Evolutionary conservation across 2,329 filamentous ascomycete genomes (phyloP), one percentile per base, ranked within the genome.

Genomic region (Diaporthe ilicicola): DNA sequence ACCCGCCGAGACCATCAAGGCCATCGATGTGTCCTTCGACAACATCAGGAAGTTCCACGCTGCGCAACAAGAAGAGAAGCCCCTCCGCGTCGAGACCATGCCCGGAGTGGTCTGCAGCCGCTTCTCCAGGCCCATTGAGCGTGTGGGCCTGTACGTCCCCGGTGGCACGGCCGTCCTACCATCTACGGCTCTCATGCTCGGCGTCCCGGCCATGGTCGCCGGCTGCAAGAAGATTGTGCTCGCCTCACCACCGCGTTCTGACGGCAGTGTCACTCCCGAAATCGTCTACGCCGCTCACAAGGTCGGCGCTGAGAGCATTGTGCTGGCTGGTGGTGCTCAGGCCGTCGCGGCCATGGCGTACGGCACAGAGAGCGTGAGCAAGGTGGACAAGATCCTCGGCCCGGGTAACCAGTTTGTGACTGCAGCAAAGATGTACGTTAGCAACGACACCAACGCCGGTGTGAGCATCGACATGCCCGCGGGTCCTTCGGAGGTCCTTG

Each of bases 331-430:
- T 73, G 96, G 96, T 73, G 96, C 95, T 0, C 96, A 99, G 84
- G 96, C 96, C 53, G 91, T 99, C 46, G 96, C 95, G 24, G 96
- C 96, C 59, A 93, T 99, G 92, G 96, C 96, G 2, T 99, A 99
- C 83, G 96, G 96, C 59, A 99, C 96, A 0, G 93, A 98, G 82
- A 95, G 91, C 76, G 90, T 99, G 64, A 93, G 87, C 81, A 99
- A 99, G 85, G 96, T 99, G 9, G 96, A 99, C 87, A 99, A 99
- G 89, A 98, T 99, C 76, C 90, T 98, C 15, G 96, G 96, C 0
- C 96, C 96, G 3, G 96, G 96, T 44, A 99, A 99, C 83, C 96
- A 98, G 82, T 99, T 98, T 79, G 96, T 99, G 50, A 99, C 96
- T 0, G 96, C 96, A 0, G 96, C 94, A 66, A 99, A 99, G 89